Conservation (phyloP, 129 eudicot genomes). For the Calendula officinalis region DNA sequence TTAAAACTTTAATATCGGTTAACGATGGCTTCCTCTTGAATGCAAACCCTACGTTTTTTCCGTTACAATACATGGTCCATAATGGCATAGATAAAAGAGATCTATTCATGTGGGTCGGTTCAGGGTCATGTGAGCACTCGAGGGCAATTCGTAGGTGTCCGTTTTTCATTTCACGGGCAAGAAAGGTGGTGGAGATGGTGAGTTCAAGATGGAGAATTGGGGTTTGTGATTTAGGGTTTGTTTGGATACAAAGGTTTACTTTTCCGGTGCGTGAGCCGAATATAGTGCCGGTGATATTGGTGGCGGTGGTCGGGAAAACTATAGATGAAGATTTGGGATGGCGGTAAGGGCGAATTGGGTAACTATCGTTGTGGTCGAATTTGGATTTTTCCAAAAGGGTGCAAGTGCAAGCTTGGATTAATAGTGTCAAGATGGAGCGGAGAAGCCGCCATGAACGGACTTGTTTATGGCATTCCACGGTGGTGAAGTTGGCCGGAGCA, state of each 20-base stretch:
- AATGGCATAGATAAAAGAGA: constrained; percentile 48
- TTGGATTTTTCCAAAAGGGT: constrained; percentile 38
- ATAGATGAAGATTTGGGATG: constrained; percentile 25
- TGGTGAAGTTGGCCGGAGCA: constrained; percentile 46
- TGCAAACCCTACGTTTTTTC: constrained; percentile 70
- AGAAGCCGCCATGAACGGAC: constrained; percentile 92
- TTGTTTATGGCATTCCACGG: constrained; percentile 87
- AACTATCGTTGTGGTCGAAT: background rate
- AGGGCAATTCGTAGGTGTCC: constrained; percentile 69
- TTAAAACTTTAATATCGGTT: constrained; percentile 45
- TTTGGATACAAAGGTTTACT: constrained; percentile 71
- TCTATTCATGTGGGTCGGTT: background rate
- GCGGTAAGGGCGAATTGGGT: constrained; percentile 19
- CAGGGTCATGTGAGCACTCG: constrained; percentile 20
- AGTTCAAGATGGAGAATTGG: constrained; percentile 69
- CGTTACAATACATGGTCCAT: constrained; percentile 79
- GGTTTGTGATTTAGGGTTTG: constrained; percentile 49
- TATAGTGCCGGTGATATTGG: constrained; percentile 60
- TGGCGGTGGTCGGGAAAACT: constrained; percentile 32
- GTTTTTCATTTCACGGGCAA: constrained; percentile 69
- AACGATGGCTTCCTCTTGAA: constrained; percentile 41
- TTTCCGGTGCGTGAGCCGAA: constrained; percentile 62
- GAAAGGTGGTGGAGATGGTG: constrained; percentile 57
- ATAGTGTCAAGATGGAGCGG: constrained; percentile 58
- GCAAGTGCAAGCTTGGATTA: constrained; percentile 72